Conservation (phyloP, 2,329 filamentous ascomycete species). For the Xylaria sp. region DNA sequence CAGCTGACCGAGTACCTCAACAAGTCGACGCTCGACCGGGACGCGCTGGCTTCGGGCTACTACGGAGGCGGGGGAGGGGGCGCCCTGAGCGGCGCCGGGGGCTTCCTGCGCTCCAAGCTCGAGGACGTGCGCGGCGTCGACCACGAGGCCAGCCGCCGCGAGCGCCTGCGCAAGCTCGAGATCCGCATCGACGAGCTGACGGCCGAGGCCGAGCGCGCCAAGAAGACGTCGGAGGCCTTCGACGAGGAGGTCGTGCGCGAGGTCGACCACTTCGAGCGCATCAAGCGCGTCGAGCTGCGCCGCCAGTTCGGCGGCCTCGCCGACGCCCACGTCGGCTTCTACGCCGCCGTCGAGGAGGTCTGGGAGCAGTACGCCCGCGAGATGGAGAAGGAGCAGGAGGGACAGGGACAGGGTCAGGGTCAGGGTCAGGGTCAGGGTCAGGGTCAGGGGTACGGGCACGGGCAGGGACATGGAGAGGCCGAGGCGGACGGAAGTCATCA, state of each 20-base stretch:
- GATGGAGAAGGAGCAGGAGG: conserved; percentile 70
- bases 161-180: conserved; percentile 87
- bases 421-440: too few relatives aligned
- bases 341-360: conserved; percentile 73
- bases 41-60: conserved; percentile 69
- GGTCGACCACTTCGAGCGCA: conserved; percentile 90
- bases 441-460: neutral
- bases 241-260: conserved; percentile 96
- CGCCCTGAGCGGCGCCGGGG: conserved; percentile 73
- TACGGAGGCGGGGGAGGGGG: conserved; percentile 35
- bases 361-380: conserved; percentile 92
- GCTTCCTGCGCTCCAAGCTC: conserved; percentile 90
- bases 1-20: conserved; percentile 93
- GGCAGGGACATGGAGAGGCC: neutral
- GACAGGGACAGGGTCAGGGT: too few relatives aligned
- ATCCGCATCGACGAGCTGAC: conserved; percentile 91
- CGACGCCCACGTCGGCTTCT: conserved; percentile 85
- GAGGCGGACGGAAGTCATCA: too few relatives aligned
- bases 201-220: conserved; percentile 83
- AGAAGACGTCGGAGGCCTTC: conserved; percentile 86
- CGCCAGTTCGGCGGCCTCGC: conserved; percentile 82
- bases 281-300: conserved; percentile 92
- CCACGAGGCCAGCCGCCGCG: conserved; percentile 86
- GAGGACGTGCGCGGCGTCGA: conserved; percentile 97
- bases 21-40: conserved; percentile 85